phyloP scores from a whole-genome alignment of 129 eudicot genomes.

The Lactuca saligna region DNA sequence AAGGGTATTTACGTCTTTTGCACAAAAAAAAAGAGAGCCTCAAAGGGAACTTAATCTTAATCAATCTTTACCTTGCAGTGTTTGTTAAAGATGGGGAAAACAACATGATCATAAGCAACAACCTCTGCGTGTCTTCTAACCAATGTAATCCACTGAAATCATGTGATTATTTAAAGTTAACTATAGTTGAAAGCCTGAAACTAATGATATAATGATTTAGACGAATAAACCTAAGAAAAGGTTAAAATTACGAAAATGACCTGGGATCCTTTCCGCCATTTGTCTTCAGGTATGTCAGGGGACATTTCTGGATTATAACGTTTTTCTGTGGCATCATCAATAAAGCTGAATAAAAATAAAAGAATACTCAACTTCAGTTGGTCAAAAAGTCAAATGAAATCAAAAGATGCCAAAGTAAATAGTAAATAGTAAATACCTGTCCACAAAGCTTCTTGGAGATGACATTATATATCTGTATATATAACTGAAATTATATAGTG shows the following conservation, averaged over 20 bases:
- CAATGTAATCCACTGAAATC: slow-evolving; percentile 57
- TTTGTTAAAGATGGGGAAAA: slow-evolving; percentile 49
- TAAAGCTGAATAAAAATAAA: slow-evolving; percentile 36
- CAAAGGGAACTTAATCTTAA: slow-evolving; percentile 6
- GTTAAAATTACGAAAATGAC: slow-evolving; percentile 22
- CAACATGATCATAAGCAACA: slow-evolving; percentile 43
- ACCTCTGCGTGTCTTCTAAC: slow-evolving; percentile 53
- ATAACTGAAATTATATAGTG: slow-evolving; percentile 47
- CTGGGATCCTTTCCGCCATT: slow-evolving; percentile 61
- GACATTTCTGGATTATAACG: slow-evolving; percentile 48
- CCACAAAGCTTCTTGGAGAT: slow-evolving; percentile 54
- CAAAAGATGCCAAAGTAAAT: neutral
- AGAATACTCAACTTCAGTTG: neutral
- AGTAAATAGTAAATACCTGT: slow-evolving; percentile 38
- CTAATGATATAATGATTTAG: slow-evolving; percentile 10
- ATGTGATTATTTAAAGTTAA: slow-evolving; percentile 11
- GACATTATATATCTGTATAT: slow-evolving; percentile 52
- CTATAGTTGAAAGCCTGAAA: neutral
- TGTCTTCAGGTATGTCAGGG: slow-evolving; percentile 47
- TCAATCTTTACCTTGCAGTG: slow-evolving; percentile 44
- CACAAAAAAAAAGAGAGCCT: neutral
- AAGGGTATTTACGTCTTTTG: no score
- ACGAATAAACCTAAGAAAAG: neutral
- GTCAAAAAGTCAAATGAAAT: neutral
- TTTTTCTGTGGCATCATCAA: slow-evolving; percentile 32